Evolutionary conservation across 2,329 filamentous ascomycete genomes (phyloP), one percentile per base, ranked within the genome.

Genomic region (Diaporthe eres): DNA sequence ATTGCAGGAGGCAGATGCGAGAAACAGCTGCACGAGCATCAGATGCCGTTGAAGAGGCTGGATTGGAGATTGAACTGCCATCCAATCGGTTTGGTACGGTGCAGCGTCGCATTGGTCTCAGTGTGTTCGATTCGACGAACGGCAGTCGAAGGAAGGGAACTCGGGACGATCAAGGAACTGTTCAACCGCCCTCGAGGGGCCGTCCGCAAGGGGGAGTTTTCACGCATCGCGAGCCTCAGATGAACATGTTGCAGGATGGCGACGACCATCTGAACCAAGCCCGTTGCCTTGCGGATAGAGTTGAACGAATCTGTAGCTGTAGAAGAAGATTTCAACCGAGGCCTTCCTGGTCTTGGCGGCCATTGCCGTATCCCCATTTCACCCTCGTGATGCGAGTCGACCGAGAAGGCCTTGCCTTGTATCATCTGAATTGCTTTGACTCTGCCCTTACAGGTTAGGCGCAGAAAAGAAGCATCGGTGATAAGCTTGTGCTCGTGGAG

Each of bases 121-220:
- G 49, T 37, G 34, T 55, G 4, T 42, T 39, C 47, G 65, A 68
- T 70, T 70, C n/a, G 65, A 70, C 65, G 65, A 68, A 68, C 65
- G 65, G 65, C 47, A 68, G 65, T 53, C 65, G n/a, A 53, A 10
- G 19, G 34, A 15, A 19, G 22, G 31, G 65, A 19, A 53, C 34
- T 70, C 65, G 49, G 65, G 34, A 55, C 25, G 49, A 42, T 31
- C n/a, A 25, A 15, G 31, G 34, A 22, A 42, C n/a, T 55, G 65
- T 10, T 70, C 49, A 39, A 25, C 47, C 49, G 25, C 17, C 31
- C 65, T n/a, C 34, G 31, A 70, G 47, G 22, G 7, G 17, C 34
- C 49, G 17, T 13, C 34, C 65, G n/a, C 34, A 55, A 70, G 47
- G 22, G 7, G 17, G 49, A 31, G n/a, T 55, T 31, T 34, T 70